A percentile compares a stretch with the other conserved stretches of the same genome.
Conservation (phyloP, 2,329 filamentous ascomycete genomes). For the Ceratocystis huliohia region DNA sequence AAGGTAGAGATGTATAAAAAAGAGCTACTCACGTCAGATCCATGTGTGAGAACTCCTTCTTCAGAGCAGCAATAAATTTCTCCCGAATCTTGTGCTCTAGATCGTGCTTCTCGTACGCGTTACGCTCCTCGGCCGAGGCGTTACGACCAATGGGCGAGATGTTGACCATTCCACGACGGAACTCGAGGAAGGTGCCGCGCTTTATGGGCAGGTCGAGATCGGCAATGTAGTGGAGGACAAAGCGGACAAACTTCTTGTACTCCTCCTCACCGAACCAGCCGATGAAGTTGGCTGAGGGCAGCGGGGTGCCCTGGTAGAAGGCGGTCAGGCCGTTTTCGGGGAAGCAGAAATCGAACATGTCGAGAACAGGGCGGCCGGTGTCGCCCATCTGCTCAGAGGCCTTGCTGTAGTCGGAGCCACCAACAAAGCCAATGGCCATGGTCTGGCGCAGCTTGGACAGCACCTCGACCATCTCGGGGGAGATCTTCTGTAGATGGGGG, state of each 20-base stretch:
- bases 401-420: slow-evolving; percentile 82
- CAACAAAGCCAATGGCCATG: slow-evolving; percentile 81
- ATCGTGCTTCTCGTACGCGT: slow-evolving; percentile 74
- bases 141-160: slow-evolving; percentile 76
- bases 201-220: slow-evolving; percentile 75
- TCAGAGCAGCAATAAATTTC: slow-evolving; percentile 62
- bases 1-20: background rate
- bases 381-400: slow-evolving; percentile 90
- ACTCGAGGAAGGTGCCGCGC: slow-evolving; percentile 75
- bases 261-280: slow-evolving; percentile 71
- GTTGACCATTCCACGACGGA: slow-evolving; percentile 86
- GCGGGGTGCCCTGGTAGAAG: slow-evolving; percentile 64
- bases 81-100: slow-evolving; percentile 61
- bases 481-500: slow-evolving; percentile 41
- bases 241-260: slow-evolving; percentile 67
- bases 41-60: slow-evolving; percentile 68
- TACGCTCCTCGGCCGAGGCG: slow-evolving; percentile 64
- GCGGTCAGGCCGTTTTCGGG: slow-evolving; percentile 92
- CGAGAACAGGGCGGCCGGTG: slow-evolving; percentile 53
- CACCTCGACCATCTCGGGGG: slow-evolving; percentile 69
- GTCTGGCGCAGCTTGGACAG: slow-evolving; percentile 73
- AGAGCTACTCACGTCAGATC: slow-evolving; percentile 59
- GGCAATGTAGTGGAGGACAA: slow-evolving; percentile 69
- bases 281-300: slow-evolving; percentile 79
- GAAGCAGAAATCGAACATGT: slow-evolving; percentile 96